phyloP scores from a whole-genome alignment of 371 early-diverging fungal species.

The Lichtheimia corymbifera region DNA sequence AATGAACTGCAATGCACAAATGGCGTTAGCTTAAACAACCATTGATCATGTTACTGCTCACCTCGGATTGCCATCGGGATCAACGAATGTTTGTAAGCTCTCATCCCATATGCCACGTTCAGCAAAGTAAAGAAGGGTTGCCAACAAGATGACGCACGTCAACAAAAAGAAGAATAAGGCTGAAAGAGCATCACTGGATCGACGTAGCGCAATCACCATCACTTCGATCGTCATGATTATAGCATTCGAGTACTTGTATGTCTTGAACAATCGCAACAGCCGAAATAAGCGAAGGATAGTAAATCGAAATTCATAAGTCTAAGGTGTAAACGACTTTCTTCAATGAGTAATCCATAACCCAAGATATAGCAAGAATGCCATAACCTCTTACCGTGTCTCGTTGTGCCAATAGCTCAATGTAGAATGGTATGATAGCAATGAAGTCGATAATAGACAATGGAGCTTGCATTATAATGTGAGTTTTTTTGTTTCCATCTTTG shows the following conservation, averaged over 20 bases:
- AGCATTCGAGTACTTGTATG: conserved; percentile 77
- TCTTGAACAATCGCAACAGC: conserved; percentile 78
- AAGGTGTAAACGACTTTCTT: conserved; percentile 1
- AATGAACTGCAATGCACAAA: conserved; percentile 47
- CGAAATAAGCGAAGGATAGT: conserved; percentile 82
- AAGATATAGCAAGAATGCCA: neutral
- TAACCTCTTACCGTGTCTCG: conserved; percentile 65
- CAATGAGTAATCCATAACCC: neutral
- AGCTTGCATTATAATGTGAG: conserved; percentile 32
- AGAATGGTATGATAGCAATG: conserved; percentile 81
- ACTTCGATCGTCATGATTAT: conserved; percentile 82
- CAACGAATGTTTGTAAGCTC: conserved; percentile 70
- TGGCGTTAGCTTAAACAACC: neutral
- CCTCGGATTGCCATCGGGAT: conserved; percentile 62
- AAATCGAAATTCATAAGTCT: conserved; percentile 83
- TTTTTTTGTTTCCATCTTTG: neutral
- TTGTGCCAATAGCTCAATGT: conserved; percentile 70
- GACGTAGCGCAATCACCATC: conserved; percentile 80
- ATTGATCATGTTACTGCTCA: conserved; percentile 15
- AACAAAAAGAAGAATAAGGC: conserved; percentile 80
- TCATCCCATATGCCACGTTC: conserved; percentile 85
- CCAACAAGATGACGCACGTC: conserved; percentile 73
- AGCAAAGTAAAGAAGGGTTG: conserved; percentile 83
- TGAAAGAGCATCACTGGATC: conserved; percentile 76
- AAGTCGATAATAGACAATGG: conserved; percentile 79